Conservation (phyloP, 495 filamentous ascomycete species). For the Parachaetomium inaequale region DNA sequence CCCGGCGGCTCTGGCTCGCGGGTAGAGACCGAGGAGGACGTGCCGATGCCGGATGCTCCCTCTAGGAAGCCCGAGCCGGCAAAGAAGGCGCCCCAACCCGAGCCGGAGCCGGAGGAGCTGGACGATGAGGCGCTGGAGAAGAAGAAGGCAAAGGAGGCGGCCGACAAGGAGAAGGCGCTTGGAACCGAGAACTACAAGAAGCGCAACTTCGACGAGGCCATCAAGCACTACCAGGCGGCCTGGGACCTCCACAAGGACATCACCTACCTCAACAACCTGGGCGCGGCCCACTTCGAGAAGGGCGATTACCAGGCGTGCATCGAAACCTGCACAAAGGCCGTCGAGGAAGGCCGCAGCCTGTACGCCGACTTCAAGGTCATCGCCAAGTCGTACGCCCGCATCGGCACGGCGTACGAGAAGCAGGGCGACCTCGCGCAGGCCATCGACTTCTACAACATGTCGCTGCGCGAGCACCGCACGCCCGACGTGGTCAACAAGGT, state of each 20-base stretch:
- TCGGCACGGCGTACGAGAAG: conserved; percentile 90
- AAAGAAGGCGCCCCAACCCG: conserved; percentile 51
- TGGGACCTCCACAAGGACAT: conserved; percentile 96
- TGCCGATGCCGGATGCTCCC: conserved; percentile 70
- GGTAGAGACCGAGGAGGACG: conserved; percentile 65
- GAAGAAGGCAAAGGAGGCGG: conserved; percentile 86
- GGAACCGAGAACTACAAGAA: conserved; percentile 98
- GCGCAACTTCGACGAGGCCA: conserved; percentile 88
- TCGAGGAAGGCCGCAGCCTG: conserved; percentile 80
- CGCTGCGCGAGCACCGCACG: conserved; percentile 93
- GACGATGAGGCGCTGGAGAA: conserved; percentile 79
- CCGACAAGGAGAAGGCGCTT: conserved; percentile 89
- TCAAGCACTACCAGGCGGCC: conserved; percentile 91
- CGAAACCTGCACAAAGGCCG: conserved; percentile 78
- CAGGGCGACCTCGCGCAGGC: conserved; percentile 72
- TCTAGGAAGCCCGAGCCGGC: conserved; percentile 36
- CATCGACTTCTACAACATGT: conserved; percentile 87
- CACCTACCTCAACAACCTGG: conserved; percentile 93
- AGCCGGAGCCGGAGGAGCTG: conserved; percentile 58
- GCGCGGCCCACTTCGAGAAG: conserved; percentile 93
- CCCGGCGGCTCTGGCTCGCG: conserved; percentile 43
- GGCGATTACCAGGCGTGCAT: conserved; percentile 85
- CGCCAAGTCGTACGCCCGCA: conserved; percentile 92
- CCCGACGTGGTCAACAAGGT: conserved; percentile 92
- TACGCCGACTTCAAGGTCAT: conserved; percentile 95